Base-by-base conservation (phyloP, 2,329 filamentous ascomycete species). In the Ceratocystiopsis sp. region DNA sequence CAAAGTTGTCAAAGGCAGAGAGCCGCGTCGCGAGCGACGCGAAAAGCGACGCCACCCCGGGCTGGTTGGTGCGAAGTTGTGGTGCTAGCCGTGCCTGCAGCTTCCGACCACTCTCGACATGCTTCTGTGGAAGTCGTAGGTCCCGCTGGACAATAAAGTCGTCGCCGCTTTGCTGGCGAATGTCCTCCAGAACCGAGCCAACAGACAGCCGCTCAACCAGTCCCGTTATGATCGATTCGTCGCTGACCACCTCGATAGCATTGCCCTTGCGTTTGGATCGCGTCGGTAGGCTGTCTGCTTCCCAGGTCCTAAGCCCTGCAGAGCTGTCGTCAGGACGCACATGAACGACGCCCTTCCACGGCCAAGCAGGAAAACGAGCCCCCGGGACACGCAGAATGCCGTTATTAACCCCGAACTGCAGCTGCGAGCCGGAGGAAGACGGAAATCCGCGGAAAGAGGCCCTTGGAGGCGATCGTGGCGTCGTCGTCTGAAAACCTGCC, bases 1-100 rank as follows among this genome's bases (percentile, higher is more conserved):
- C 71, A 10, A 78, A 82, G 48, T 64, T 71, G 56, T 98, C 91
- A 53, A 87, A 95, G 0, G 87, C 78, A 5, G 83, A 87, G 13
- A 87, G 65, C 0, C 67, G 67, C 1, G 65, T 67, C 38, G 67
- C 61, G 32, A 95, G 67, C 0, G 68, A 66, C 3, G 65, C 57
- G 52, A 78, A 83, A 2, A 85, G 62, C 2, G 34, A 21, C 12
- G 41, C 4, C 2, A 50, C 6, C 2, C 37, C 46, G 1, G 47
- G 34, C 11, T 47, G 42, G 13, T 47, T 41, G 7, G 61, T 63
- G 34, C 55, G 59, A 11, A 79, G 54, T 48, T 75, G 61, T 8
- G 59, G 50, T 5, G 58, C 54, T 14, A 79, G 59, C 13, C 68
- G 62, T 16, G 52, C 53, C 51, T 73, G 71, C 9, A 79, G 61